Percentiles rank a stretch among this genome's conserved stretches.
phyloP scores from a whole-genome alignment of 2,329 filamentous ascomycete species.

The Coleophoma crateriformis region DNA sequence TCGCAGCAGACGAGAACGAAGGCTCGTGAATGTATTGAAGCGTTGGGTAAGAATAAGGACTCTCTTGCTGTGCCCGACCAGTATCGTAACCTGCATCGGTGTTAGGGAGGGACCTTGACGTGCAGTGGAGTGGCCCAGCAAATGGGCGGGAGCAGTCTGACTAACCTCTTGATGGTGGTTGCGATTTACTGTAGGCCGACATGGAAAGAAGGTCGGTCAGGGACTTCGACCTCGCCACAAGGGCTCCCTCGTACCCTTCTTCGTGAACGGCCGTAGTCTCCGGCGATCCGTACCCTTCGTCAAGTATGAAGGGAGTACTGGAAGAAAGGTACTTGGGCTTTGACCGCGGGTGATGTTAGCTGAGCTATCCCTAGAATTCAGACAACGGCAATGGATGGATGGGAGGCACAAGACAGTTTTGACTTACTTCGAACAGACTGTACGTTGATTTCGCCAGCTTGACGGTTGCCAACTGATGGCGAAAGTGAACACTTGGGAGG shows the following conservation, averaged over 20 bases:
- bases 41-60: conserved; percentile 40
- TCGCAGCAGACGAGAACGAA: conserved; percentile 30
- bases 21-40: conserved; percentile 42
- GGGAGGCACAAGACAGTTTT: background rate
- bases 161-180: conserved; percentile 70
- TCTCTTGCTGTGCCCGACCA: conserved; percentile 27
- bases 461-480: conserved; percentile 16
- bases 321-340: conserved; percentile 23
- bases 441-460: conserved; percentile 29
- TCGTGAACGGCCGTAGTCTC: conserved; percentile 28
- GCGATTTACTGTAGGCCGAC: conserved; percentile 75
- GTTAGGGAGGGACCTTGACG: conserved; percentile 7
- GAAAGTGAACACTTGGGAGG: background rate
- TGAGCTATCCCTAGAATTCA: background rate
- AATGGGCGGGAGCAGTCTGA: conserved; percentile 22
- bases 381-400: background rate
- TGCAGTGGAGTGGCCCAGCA: conserved; percentile 5
- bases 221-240: conserved; percentile 26
- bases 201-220: conserved; percentile 52
- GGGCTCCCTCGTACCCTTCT: conserved; percentile 28
- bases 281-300: conserved; percentile 28
- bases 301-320: conserved; percentile 26
- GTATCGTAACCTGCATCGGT: conserved; percentile 21
- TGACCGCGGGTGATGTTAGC: conserved; percentile 11
- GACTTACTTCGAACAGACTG: conserved; percentile 25